Conservation (phyloP, 176 grass and related monocot genomes). For the Musa itinerans region DNA sequence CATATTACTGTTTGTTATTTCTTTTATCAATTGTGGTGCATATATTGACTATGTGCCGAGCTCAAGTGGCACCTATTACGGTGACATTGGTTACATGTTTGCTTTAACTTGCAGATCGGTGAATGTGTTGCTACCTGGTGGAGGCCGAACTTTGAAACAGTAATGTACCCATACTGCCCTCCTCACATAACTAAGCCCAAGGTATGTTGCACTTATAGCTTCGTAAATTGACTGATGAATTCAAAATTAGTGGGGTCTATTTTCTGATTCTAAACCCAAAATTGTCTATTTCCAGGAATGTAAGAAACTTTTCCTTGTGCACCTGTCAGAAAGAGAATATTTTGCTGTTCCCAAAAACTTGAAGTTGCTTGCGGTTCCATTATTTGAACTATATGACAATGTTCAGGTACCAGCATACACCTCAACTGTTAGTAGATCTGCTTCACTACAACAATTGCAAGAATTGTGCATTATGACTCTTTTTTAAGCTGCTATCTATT, state of each 20-base stretch:
- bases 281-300: constrained; percentile 58
- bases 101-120: constrained; percentile 51
- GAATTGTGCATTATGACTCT: too few relatives aligned
- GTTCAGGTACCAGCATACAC: constrained; percentile 54
- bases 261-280: background rate
- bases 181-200: constrained; percentile 98
- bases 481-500: too few relatives aligned
- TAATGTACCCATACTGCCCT: constrained; percentile 99
- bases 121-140: constrained; percentile 99
- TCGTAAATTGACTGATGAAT: background rate
- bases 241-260: background rate
- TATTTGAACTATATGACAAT: constrained; percentile 98
- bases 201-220: constrained; percentile 31
- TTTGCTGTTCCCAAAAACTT: constrained; percentile 97
- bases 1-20: background rate
- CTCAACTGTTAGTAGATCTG: background rate
- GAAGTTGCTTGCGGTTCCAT: constrained; percentile 92
- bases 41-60: background rate
- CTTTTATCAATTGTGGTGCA: background rate
- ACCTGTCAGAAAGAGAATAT: constrained; percentile 92
- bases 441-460: too few relatives aligned
- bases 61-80: background rate
- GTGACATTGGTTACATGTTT: background rate
- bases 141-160: constrained; percentile 97
- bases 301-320: constrained; percentile 97